A percentile compares a stretch with the other conserved stretches of the same genome.
These are phyloP conservation scores for Rhodotorula sp. DNA, from an alignment of 1,284 basidiomycete species.

Conservation along the genomic window DNA sequence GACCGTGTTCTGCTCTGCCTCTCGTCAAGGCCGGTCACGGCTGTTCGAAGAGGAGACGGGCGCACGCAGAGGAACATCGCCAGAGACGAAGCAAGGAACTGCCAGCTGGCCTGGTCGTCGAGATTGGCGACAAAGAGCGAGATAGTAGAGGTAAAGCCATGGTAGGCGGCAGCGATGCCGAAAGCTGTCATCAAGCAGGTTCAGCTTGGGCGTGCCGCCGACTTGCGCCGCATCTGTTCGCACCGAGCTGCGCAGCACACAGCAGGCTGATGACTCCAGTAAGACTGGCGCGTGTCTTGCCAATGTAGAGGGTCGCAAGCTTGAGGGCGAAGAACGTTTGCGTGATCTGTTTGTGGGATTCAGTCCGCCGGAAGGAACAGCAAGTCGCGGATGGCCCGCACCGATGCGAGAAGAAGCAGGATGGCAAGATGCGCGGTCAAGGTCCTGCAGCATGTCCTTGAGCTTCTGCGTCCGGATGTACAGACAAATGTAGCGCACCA, in stretches of 20 bases:
- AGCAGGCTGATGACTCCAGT: neutral
- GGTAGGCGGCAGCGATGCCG: conserved; percentile 18
- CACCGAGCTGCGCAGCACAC: conserved; percentile 4
- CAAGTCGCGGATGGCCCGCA: too few relatives aligned
- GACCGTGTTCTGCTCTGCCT: neutral
- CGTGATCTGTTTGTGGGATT: neutral
- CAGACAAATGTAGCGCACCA: neutral
- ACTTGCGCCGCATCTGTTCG: neutral
- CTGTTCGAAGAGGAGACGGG: neutral
- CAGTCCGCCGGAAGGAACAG: neutral
- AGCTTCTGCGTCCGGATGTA: neutral
- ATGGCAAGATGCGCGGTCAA: conserved; percentile 9
- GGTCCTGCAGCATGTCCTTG: neutral
- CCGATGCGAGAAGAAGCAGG: conserved; percentile 2
- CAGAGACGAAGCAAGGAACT: conserved; percentile 7
- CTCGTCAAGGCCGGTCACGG: too few relatives aligned
- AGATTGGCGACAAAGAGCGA: conserved; percentile 7
- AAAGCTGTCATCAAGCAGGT: neutral
- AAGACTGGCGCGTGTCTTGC: neutral
- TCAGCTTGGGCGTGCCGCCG: neutral
- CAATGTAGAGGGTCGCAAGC: conserved; percentile 17
- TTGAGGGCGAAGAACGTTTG: conserved; percentile 15
- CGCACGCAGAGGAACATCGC: conserved; percentile 8
- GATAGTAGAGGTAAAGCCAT: neutral
- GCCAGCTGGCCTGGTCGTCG: conserved; percentile 5